Base-by-base conservation (phyloP, 1,139 yeast species). In the Taphrina sp. region DNA sequence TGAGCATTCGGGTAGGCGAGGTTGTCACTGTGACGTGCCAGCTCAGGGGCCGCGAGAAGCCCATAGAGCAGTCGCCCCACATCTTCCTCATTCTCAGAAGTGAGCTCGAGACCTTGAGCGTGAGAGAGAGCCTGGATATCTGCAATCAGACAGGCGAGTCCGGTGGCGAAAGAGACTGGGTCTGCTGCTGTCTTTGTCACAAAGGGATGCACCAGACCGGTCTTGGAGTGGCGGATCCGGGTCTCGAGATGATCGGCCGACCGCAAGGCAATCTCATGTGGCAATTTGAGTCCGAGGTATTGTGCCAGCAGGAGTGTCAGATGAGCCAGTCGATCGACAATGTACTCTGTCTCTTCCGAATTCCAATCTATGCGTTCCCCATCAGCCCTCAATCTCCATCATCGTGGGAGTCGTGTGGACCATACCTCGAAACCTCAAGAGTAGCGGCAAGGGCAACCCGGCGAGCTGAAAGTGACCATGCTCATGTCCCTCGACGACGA, bases 271-370 rank as follows among this genome's bases (percentile, higher is more conserved):
- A 49, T 49, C 19, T 38, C 39, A 16, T 26, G 24, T 1, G 54
- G 54, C 17, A 49, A 35, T 17, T 19, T 36, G 31, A 49, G 29
- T 24, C 54, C 46, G n/a, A 49, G 46, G 28, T 39, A 49, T 24
- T 12, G 33, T 19, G 39, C 37, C 33, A 38, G 34, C n/a, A 23
- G 41, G 16, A 20, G 19, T 5, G 44, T 26, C 5, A 49, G 24
- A 3, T 33, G 29, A 19, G 54, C 44, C 10, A 38, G 33, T 5
- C 17, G n/a, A 5, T 16, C 33, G 19, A 49, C 14, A 17, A 20
- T 38, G 22, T 38, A 37, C 14, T 17, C 10, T 33, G 33, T 16
- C 24, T 49, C 39, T 16, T 23, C 31, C 20, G 26, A n/a, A 7
- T 34, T 14, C 8, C 17, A 39, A 8, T 49, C 54, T 49, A 23